Evolutionary conservation across 2,329 filamentous ascomycete species (phyloP), one percentile per base, ranked within the genome.

Genomic region (Aspergillaceae sp.): DNA sequence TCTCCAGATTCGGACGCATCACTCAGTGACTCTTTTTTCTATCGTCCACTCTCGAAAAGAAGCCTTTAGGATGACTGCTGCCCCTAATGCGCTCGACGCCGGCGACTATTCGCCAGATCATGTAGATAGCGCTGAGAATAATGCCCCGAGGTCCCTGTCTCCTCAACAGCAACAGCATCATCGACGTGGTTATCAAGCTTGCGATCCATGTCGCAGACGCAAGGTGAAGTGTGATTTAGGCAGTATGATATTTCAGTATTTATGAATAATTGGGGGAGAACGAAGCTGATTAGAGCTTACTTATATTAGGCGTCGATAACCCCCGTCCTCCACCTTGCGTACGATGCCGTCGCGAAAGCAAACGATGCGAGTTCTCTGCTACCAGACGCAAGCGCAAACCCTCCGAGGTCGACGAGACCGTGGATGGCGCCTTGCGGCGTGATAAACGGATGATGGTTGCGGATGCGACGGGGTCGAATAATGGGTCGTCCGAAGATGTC

Each of bases 331-430:
- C 91, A 46, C 92, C 92, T 2, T 98, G 92, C 67, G 86, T 91
- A 49, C 83, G 92, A 62, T 98, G 92, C 66, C 84, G 89, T 44
- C 83, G 92, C 56, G 92, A 98, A 74, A 88, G 84, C 72, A 97
- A 97, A 67, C 85, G 95, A 60, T 98, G 92, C 74, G 94, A 85
- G 76, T 98, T 98, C 74, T 94, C 89, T 51, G 87, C 89, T 19
- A 97, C 90, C 30, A 79, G 92, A 43, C 83, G 92, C 62, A 97
- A 97, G 80, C 82, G 89, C 63, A 94, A 92, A 75, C 77, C 77
- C 41, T 80, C 71, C 28, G 74, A 63, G 34, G 52, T 53, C 7
- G 71, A 73, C 6, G 69, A 68, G 29, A 70, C 71, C 32, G 58
- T 63, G 28, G 69, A 73, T 27, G 60, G 59, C 29, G 57, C 64